phyloP scores from a whole-genome alignment of 1,139 yeast species.

The Candida neerlandica region DNA sequence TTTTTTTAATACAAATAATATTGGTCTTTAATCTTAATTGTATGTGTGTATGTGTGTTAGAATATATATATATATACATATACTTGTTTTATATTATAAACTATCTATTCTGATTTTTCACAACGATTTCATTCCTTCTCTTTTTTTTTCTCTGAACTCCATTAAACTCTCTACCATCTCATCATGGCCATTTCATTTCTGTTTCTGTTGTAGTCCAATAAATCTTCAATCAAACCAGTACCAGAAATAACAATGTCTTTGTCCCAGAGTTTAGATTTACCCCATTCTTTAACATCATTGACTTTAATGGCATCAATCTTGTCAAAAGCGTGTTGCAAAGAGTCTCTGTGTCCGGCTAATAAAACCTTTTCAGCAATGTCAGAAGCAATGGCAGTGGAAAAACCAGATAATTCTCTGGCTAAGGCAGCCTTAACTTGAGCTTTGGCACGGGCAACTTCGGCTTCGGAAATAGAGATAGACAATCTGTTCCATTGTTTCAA shows the following conservation, averaged over 20 bases:
- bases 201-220: constrained; percentile 80
- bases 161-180: constrained; percentile 53
- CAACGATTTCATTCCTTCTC: background rate
- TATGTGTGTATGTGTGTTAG: background rate
- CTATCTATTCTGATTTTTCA: background rate
- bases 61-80: constrained; percentile 1
- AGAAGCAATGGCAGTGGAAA: constrained; percentile 54
- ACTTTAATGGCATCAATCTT: constrained; percentile 65
- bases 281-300: constrained; percentile 69
- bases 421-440: constrained; percentile 59
- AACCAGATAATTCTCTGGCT: constrained; percentile 44
- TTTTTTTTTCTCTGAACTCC: background rate
- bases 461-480: constrained; percentile 70
- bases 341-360: constrained; percentile 61
- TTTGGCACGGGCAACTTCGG: constrained; percentile 80
- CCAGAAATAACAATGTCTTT: constrained; percentile 82
- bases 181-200: constrained; percentile 87
- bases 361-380: constrained; percentile 64
- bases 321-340: constrained; percentile 59
- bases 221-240: constrained; percentile 81
- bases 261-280: constrained; percentile 75
- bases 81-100: constrained; percentile 4
- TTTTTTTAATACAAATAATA: constrained; percentile 1
- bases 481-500: constrained; percentile 87
- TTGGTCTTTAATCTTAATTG: background rate